A percentile compares a stretch with the other conserved stretches of the same genome.
Evolutionary conservation across 2,329 filamentous ascomycete genomes (phyloP).

Genomic region (Eurotiales sp.): DNA sequence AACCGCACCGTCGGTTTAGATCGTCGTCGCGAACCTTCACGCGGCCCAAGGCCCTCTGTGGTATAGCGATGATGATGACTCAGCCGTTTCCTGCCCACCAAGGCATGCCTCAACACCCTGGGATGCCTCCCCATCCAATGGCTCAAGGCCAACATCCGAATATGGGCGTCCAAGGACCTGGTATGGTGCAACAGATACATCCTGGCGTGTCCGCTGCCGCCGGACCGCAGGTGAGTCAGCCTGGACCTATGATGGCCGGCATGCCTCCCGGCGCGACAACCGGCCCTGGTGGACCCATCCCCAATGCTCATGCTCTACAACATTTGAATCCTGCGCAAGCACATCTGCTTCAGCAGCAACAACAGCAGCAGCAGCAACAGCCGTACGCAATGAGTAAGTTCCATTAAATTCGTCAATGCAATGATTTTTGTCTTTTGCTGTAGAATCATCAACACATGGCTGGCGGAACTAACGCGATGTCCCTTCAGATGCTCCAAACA

Average conservation of each 20-base stretch:
- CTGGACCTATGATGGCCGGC: constrained; percentile 60
- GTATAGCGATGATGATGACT: constrained; percentile 51
- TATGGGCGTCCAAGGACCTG: constrained; percentile 47
- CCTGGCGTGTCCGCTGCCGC: constrained; percentile 58
- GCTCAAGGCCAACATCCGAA: constrained; percentile 55
- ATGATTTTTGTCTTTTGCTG: too few relatives aligned
- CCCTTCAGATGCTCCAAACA: constrained; percentile 32
- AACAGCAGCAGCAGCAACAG: constrained; percentile 49
- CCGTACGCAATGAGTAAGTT: constrained; percentile 42
- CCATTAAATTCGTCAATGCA: too few relatives aligned
- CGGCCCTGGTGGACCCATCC: constrained; percentile 47
- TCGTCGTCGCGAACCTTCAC: constrained; percentile 26
- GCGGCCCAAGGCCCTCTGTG: constrained; percentile 31
- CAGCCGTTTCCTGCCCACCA: constrained; percentile 57
- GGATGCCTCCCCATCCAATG: constrained; percentile 60
- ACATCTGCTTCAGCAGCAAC: constrained; percentile 52
- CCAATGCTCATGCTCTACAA: constrained; percentile 58
- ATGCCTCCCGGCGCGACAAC: constrained; percentile 58
- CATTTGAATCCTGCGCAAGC: constrained; percentile 52
- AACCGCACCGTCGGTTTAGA: constrained; percentile 11
- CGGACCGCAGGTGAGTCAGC: constrained; percentile 58
- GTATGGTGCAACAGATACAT: constrained; percentile 57
- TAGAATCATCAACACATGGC: too few relatives aligned
- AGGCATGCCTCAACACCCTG: constrained; percentile 56
- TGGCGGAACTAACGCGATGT: background rate